Evolutionary conservation across 116 monocot species (phyloP).

Genomic region (Trichopus zeylanicus): DNA sequence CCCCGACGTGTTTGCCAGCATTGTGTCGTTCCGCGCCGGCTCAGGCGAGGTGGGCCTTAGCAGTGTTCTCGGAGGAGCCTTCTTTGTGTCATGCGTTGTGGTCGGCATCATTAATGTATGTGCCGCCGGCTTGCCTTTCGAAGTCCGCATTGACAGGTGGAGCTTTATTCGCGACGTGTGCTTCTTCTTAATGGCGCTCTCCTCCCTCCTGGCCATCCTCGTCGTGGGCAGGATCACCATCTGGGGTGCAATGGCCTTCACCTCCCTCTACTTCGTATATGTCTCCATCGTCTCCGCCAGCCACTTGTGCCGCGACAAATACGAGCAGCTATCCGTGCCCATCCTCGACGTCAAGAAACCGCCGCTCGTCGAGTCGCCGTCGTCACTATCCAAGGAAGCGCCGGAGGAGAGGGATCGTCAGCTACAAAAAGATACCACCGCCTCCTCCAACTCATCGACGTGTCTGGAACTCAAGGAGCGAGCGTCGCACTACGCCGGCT

Average conservation of each 20-base stretch:
- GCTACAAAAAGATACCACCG: not conserved
- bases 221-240: constrained; percentile 18
- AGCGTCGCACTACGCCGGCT: not conserved
- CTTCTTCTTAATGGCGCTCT: constrained; percentile 33
- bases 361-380: not conserved
- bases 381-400: not conserved
- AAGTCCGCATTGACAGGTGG: constrained; percentile 15
- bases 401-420: not conserved
- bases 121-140: not conserved
- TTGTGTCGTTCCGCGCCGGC: constrained; percentile 36
- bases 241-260: constrained; percentile 22
- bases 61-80: constrained; percentile 41
- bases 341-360: not conserved
- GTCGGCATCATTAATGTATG: constrained; percentile 34
- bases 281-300: constrained; percentile 27
- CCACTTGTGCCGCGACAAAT: constrained; percentile 26
- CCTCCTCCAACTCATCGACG: not conserved
- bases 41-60: constrained; percentile 19
- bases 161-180: constrained; percentile 35
- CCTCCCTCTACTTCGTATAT: constrained; percentile 27
- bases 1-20: constrained; percentile 47
- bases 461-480: not conserved
- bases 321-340: constrained; percentile 7
- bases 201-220: constrained; percentile 26
- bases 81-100: constrained; percentile 43